Evolutionary conservation across 2,329 filamentous ascomycete species (phyloP), one percentile per base, ranked within the genome.

Genomic region (Didymella arachidicola): DNA sequence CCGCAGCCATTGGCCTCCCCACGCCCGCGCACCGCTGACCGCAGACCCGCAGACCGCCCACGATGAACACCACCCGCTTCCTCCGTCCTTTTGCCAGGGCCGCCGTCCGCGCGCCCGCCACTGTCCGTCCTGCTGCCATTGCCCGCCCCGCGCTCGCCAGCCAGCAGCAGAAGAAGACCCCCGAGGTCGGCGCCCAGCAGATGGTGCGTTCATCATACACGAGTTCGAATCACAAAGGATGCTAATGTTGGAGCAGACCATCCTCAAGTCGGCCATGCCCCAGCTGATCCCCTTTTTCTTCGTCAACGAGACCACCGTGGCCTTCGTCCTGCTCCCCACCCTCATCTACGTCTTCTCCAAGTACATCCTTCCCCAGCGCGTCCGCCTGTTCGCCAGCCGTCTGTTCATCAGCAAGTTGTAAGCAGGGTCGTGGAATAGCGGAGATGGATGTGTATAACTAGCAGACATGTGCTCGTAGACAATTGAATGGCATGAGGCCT

Each of bases 361-460:
- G 67, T 79, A 79, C 73, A 72, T 78, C 59, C 74, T 79, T 38
- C 77, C 77, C 60, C 74, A 79, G 71, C 73, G 72, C 59, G 68
- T 79, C 60, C 77, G 77, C 65, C 68, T 76, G 46, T 77, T 78
- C 71, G 71, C 70, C 53, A 77, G 77, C 60, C 72, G 77, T 53
- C 71, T 79, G 52, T 79, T 79, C 72, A 79, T 79, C 72, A 78
- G 75, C 76, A 79, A 79, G 75, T 72, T 79, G 70, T 79, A 77
- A 70, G 61, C 59, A 62, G 47, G 50, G 18, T 32, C 14, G 2
- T 39, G 50, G 38, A 46, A 18, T 49, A 26, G 59, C 32, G 18
- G 52, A 52, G 53, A 49, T 53, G 57, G 61, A 56, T 63, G 60
- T 75, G 73, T 74, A 73, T 62, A 74, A 69, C 62, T 74, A 74